Conservation (phyloP, 305 asterid genomes). For the Fraxinus floribunda region DNA sequence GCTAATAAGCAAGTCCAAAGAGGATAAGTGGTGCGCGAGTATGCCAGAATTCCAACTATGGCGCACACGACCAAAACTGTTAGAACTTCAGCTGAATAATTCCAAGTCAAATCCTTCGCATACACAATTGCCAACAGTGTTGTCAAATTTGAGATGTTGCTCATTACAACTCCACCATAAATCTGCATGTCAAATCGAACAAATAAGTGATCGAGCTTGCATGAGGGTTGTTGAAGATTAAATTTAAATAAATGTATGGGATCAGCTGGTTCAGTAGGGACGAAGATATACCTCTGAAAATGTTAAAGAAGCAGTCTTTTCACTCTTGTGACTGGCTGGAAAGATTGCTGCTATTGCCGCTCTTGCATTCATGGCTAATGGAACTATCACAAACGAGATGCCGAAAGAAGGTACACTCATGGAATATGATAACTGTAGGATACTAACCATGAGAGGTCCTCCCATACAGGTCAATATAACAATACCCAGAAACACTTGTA, state of each 20-base stretch:
- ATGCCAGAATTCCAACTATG: constrained; percentile 51
- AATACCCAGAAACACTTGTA: constrained; percentile 7
- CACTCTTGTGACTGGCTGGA: constrained; percentile 11
- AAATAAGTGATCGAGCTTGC: not conserved
- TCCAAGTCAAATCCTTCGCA: constrained; percentile 48
- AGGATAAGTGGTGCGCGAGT: constrained; percentile 41
- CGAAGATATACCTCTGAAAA: not conserved
- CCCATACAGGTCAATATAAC: not conserved
- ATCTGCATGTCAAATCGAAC: constrained; percentile 19
- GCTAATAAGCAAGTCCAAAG: constrained; percentile 57
- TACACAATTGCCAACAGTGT: constrained; percentile 23
- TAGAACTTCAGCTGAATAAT: constrained; percentile 64
- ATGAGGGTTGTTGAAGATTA: not conserved
- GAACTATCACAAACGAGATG: constrained; percentile 14
- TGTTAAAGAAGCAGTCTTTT: constrained; percentile 17
- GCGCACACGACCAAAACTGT: constrained; percentile 50
- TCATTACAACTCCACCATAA: constrained; percentile 30
- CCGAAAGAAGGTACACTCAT: not conserved
- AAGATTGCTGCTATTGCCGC: constrained; percentile 9
- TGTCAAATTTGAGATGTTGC: constrained; percentile 19
- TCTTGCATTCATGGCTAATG: constrained; percentile 6
- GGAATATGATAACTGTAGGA: constrained; percentile 2
- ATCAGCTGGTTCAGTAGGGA: not conserved
- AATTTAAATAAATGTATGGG: not conserved
- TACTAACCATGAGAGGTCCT: constrained; percentile 9